Conservation (phyloP, 2,329 filamentous ascomycete genomes). For the Trichoderma arundinaceum region DNA sequence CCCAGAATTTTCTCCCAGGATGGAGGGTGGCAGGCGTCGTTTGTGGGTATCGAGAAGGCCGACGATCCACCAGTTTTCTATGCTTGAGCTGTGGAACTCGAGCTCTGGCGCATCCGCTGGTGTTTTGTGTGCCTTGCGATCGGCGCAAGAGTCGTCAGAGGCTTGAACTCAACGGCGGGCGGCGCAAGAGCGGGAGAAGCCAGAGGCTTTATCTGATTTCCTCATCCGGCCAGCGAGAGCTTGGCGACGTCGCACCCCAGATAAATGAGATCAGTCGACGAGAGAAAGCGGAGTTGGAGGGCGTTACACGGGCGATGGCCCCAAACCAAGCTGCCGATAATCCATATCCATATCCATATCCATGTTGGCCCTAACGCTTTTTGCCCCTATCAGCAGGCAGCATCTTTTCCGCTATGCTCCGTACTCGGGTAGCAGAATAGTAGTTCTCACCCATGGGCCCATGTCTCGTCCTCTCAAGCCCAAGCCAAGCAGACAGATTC, state of each 20-base stretch:
- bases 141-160: constrained; percentile 23
- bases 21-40: constrained; percentile 17
- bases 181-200: constrained; percentile 18
- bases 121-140: neutral
- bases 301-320: neutral
- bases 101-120: neutral
- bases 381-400: constrained; percentile 7
- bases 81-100: neutral
- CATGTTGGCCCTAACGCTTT: neutral
- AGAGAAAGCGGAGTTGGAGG: constrained; percentile 9
- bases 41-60: constrained; percentile 7
- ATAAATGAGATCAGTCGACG: neutral
- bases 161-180: constrained; percentile 24
- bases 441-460: too few species aligned
- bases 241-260: neutral
- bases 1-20: constrained; percentile 4
- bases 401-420: too few species aligned
- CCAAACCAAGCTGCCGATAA: neutral
- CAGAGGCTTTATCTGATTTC: constrained; percentile 28
- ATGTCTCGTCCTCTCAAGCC: too few species aligned
- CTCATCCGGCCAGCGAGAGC: constrained; percentile 6
- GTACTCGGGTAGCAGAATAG: too few species aligned
- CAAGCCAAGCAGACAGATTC: too few species aligned
- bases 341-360: constrained; percentile 1
- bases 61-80: constrained; percentile 6